Evolutionary conservation across 768 basidiomycete genomes (phyloP), one percentile per base, ranked within the genome.

Genomic region (Tephrocybe sp.): DNA sequence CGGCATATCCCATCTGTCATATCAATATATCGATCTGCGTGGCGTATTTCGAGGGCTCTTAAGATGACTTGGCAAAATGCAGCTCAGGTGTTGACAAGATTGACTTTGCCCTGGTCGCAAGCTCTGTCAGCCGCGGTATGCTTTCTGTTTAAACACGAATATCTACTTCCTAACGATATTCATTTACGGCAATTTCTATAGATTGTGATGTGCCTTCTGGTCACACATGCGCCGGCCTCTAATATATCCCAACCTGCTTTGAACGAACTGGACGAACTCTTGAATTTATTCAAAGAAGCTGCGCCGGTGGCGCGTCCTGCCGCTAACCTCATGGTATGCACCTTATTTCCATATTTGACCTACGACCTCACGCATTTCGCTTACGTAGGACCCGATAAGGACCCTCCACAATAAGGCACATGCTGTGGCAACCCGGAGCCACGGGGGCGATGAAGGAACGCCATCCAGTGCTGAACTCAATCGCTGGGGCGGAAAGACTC

Each of bases 1-100:
- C n/a, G 64, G 57, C 87, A 80, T 60, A 73, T 79, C 0, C 80
- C 82, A 1, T 89, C 87, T 1, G 82, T 88, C 4, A 75, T 84
- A 63, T 83, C 87, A 0, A 78, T 79, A 11, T 88, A 86, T 63
- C 82, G 84, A 1, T 84, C 83, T 1, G 80, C 84, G 3, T 87
- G 83, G 80, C 69, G 85, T 13, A 57, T 86, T 25, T n/a, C n/a
- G n/a, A n/a, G n/a, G n/a, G n/a, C n/a, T n/a, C n/a, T n/a, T n/a
- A n/a, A n/a, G n/a, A n/a, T n/a, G n/a, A n/a, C n/a, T 1, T 78
- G 75, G 65, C 60, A 62, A 13, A 50, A 57, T 16, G 64, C 69
- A 4, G 74, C 79, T 1, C 63, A 71, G 2, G 53, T 79, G 4
- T 57, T 80, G 3, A 61, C 70, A 7, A 69, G 85, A 9, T 56